Evolutionary conservation across 768 basidiomycete species (phyloP).

Genomic region (Pholiota microspora): DNA sequence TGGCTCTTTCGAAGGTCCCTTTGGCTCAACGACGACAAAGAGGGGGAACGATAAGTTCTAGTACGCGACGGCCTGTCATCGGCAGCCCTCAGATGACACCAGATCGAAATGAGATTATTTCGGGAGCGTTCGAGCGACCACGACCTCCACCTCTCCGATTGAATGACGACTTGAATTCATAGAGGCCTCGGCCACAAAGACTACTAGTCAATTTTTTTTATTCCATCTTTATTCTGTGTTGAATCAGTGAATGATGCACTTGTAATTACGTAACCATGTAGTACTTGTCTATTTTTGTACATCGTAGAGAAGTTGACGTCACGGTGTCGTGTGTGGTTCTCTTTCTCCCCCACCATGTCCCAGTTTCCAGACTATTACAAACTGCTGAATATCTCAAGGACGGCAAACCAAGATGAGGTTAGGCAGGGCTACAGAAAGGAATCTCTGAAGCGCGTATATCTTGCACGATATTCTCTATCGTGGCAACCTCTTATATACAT

Average conservation of each 20-base stretch:
- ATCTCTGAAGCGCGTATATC: constrained; percentile 56
- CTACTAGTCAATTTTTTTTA: not conserved
- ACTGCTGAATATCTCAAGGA: constrained; percentile 53
- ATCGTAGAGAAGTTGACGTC: constrained; percentile 26
- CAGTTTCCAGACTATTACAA: constrained; percentile 80
- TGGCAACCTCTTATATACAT: constrained; percentile 9
- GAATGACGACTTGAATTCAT: not conserved
- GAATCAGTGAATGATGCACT: constrained; percentile 8
- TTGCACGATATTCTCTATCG: not conserved
- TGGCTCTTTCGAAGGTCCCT: constrained; percentile 26
- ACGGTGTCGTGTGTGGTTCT: constrained; percentile 6
- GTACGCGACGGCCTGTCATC: constrained; percentile 27
- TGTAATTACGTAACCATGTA: constrained; percentile 2
- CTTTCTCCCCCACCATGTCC: constrained; percentile 50
- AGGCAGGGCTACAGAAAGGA: constrained; percentile 78
- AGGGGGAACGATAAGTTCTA: constrained; percentile 20
- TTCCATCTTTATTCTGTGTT: not conserved
- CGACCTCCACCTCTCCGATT: constrained; percentile 36
- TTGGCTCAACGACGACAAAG: constrained; percentile 27
- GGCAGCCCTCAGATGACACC: constrained; percentile 24
- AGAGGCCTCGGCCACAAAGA: no score
- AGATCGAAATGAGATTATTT: constrained; percentile 19
- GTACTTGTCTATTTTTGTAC: not conserved
- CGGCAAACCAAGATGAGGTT: constrained; percentile 68
- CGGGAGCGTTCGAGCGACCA: constrained; percentile 36